These are phyloP conservation scores for Conticribra weissflogii DNA, from an alignment of 108 stramenopile genomes.

Conservation along the genomic window DNA sequence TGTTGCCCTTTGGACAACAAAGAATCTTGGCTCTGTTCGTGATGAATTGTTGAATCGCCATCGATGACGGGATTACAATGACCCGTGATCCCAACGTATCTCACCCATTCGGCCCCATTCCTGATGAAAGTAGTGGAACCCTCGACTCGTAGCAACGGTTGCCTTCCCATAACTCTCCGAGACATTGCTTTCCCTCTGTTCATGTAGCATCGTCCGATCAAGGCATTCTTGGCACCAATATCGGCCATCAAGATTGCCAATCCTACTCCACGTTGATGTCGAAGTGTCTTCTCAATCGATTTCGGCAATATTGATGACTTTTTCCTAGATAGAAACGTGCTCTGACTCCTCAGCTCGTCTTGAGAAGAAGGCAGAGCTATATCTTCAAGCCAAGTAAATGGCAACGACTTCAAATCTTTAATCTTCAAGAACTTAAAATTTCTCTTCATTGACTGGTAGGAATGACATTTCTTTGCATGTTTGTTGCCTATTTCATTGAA, in stretches of 20 bases:
- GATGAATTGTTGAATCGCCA: background rate
- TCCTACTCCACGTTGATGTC: conserved; percentile 23
- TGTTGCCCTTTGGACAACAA: background rate
- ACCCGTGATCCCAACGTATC: background rate
- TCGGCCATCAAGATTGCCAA: conserved; percentile 24
- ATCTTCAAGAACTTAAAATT: too few species aligned
- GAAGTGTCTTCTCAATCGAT: background rate
- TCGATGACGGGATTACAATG: background rate
- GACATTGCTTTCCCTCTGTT: conserved; percentile 1
- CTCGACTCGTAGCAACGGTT: background rate
- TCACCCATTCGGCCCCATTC: background rate
- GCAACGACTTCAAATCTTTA: background rate
- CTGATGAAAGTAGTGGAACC: background rate
- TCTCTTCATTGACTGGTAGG: too few species aligned
- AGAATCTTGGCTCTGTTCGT: background rate
- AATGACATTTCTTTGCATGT: too few species aligned
- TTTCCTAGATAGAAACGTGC: background rate
- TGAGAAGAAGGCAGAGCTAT: conserved; percentile 3
- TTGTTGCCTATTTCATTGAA: conserved; percentile 7
- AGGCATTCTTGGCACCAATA: conserved; percentile 9
- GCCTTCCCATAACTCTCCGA: background rate
- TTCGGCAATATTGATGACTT: background rate
- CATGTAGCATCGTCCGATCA: conserved; percentile 29
- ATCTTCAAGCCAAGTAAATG: conserved; percentile 18
- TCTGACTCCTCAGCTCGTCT: background rate